A percentile compares a stretch with the other conserved stretches of the same genome.
These are phyloP conservation scores for Verbena officinalis DNA, from an alignment of 257 asterid species.

Conservation along the genomic window DNA sequence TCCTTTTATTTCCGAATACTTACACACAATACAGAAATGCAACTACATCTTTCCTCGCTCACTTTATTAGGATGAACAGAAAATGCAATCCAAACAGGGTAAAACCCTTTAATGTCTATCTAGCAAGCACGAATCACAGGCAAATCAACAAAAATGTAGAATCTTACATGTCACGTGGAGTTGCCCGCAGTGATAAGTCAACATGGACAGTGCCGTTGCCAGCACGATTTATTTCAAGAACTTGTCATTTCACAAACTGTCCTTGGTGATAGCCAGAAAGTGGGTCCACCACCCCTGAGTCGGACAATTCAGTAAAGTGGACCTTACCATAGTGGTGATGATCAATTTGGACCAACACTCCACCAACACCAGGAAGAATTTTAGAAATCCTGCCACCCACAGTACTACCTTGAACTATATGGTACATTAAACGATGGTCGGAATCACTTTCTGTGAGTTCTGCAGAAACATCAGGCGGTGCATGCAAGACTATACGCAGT, in stretches of 20 bases:
- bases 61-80: not conserved
- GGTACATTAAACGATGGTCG: constrained; percentile 37
- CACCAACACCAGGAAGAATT: constrained; percentile 88
- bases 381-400: constrained; percentile 90
- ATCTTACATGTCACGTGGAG: constrained; percentile 51
- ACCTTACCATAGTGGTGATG: constrained; percentile 78
- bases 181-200: constrained; percentile 74
- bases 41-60: not conserved
- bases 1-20: not conserved
- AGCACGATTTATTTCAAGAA: constrained; percentile 58
- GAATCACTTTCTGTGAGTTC: constrained; percentile 34
- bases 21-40: constrained; percentile 3
- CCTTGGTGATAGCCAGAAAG: constrained; percentile 76
- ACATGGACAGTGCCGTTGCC: constrained; percentile 59
- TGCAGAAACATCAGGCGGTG: constrained; percentile 34
- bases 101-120: no score
- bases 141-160: constrained; percentile 22
- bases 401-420: constrained; percentile 58
- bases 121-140: constrained; percentile 14
- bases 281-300: constrained; percentile 69
- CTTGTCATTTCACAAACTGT: constrained; percentile 83
- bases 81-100: not conserved
- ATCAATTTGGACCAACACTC: constrained; percentile 77
- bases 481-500: constrained; percentile 62
- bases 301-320: constrained; percentile 82